Conservation (phyloP, 352 stramenopile species). For the Chrysophaeum taylorii region DNA sequence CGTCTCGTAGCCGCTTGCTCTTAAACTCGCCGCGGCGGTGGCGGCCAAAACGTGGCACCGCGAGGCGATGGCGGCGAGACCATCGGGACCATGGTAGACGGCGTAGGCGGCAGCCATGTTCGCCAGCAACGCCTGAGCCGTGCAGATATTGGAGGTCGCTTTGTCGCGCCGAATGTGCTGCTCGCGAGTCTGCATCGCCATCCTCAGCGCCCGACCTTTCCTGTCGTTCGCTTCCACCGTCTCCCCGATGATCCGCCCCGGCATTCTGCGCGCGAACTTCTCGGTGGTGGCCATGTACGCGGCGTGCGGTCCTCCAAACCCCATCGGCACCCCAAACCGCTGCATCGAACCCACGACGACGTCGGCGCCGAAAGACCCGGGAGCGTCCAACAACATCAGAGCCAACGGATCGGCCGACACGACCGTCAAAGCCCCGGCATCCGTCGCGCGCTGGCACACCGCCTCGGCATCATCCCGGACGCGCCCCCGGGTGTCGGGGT, state of each 20-base stretch:
- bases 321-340: constrained; percentile 97
- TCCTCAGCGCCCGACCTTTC: constrained; percentile 78
- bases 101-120: constrained; percentile 97
- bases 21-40: constrained; percentile 70
- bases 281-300: constrained; percentile 91
- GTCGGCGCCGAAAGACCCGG: constrained; percentile 86
- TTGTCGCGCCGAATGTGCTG: constrained; percentile 96
- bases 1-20: constrained; percentile 60
- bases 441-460: constrained; percentile 75
- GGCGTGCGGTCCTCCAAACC: constrained; percentile 95
- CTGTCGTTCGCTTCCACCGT: constrained; percentile 82
- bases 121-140: constrained; percentile 86
- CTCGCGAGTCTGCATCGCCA: constrained; percentile 99
- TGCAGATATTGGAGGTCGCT: constrained; percentile 94
- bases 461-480: constrained; percentile 69
- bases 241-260: constrained; percentile 95
- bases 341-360: constrained; percentile 95
- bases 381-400: constrained; percentile 81
- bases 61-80: constrained; percentile 78
- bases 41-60: constrained; percentile 80
- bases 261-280: constrained; percentile 91
- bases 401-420: constrained; percentile 89
- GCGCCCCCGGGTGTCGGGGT: constrained; percentile 93
- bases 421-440: constrained; percentile 77
- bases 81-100: constrained; percentile 95